phyloP scores from a whole-genome alignment of 2,329 filamentous ascomycete genomes.

The Dichotomopilus funicola region DNA sequence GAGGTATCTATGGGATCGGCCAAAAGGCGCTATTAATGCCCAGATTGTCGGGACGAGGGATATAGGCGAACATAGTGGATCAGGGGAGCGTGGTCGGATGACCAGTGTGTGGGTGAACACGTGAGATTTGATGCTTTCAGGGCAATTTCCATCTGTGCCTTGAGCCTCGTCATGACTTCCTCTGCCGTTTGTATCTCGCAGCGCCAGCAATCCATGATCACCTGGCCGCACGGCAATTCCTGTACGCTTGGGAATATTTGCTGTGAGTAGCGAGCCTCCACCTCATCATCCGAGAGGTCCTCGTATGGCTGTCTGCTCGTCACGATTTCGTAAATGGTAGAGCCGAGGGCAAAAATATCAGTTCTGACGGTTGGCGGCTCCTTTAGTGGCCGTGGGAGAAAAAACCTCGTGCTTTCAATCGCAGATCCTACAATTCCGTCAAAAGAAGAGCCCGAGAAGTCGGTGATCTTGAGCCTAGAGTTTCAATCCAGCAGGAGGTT shows the following conservation, averaged over 20 bases:
- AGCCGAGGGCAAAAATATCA: slow-evolving; percentile 4
- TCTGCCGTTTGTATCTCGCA: slow-evolving; percentile 6
- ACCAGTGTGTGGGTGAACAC: background rate
- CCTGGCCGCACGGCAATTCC: background rate
- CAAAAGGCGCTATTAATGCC: background rate
- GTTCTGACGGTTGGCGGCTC: slow-evolving; percentile 6
- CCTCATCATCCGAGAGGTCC: slow-evolving; percentile 2
- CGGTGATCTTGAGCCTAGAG: slow-evolving; percentile 6
- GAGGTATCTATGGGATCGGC: background rate
- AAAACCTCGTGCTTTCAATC: slow-evolving; percentile 4
- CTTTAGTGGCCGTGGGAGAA: background rate
- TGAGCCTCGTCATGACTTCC: slow-evolving; percentile 2
- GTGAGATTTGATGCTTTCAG: background rate
- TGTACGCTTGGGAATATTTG: slow-evolving; percentile 3
- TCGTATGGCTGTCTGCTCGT: slow-evolving; percentile 5
- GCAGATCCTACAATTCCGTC: slow-evolving; percentile 4
- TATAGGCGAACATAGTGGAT: background rate
- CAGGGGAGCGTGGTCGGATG: background rate
- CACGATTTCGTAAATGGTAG: slow-evolving; percentile 9
- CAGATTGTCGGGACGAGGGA: background rate
- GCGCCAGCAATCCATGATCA: slow-evolving; percentile 6
- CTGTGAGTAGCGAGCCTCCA: background rate
- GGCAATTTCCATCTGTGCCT: slow-evolving; percentile 1
- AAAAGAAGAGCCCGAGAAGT: slow-evolving; percentile 8
- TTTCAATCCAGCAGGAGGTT: slow-evolving; percentile 5